Conservation (phyloP, 2,329 filamentous ascomycete genomes). For the Laburnicola sp. region DNA sequence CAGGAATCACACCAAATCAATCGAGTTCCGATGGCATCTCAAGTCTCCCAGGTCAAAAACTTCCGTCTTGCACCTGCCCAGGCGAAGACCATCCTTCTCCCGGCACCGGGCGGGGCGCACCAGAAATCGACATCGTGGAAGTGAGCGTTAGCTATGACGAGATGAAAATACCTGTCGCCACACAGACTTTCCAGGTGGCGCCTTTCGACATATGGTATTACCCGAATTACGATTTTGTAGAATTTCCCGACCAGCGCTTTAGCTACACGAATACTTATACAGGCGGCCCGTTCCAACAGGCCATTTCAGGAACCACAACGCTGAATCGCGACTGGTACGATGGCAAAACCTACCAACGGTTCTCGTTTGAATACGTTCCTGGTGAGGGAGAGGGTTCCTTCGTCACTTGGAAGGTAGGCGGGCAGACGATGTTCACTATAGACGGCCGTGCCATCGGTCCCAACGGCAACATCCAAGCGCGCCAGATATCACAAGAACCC, state of each 20-base stretch:
- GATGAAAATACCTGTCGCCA: conserved; percentile 49
- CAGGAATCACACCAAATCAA: conserved; percentile 56
- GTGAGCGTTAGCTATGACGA: conserved; percentile 50
- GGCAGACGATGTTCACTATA: conserved; percentile 56
- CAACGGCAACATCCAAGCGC: conserved; percentile 57
- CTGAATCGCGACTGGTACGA: conserved; percentile 62
- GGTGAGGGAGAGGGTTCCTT: conserved; percentile 51
- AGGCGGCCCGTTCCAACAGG: conserved; percentile 60
- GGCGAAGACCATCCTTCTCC: conserved; percentile 54
- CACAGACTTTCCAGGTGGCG: conserved; percentile 55
- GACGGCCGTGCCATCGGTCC: conserved; percentile 57
- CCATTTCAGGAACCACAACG: conserved; percentile 58
- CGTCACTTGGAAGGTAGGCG: conserved; percentile 58
- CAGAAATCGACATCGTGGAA: conserved; percentile 55
- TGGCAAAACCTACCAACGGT: conserved; percentile 57
- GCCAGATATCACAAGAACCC: conserved; percentile 56
- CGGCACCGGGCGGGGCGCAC: conserved; percentile 52
- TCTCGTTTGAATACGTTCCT: conserved; percentile 59
- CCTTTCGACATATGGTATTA: conserved; percentile 57
- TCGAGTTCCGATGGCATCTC: conserved; percentile 50
- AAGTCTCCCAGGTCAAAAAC: conserved; percentile 49
- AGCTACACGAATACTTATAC: conserved; percentile 57
- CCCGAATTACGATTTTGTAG: conserved; percentile 57
- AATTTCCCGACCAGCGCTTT: conserved; percentile 54
- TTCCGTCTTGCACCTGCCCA: conserved; percentile 51